These are phyloP conservation scores for Panaeolus cyanescens DNA, from an alignment of 768 basidiomycete species.

Conservation along the genomic window DNA sequence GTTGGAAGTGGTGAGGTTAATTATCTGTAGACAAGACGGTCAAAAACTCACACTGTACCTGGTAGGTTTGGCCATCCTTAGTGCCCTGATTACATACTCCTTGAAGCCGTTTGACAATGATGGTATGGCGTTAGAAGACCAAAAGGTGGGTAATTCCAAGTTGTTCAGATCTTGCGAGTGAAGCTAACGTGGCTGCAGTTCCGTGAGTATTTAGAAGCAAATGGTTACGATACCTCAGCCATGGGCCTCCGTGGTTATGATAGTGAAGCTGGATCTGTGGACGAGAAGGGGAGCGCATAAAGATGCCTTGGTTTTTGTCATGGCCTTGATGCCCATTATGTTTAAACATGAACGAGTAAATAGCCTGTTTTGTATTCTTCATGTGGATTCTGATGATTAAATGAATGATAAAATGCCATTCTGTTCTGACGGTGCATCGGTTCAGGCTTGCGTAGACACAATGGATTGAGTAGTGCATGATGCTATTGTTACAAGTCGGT, in stretches of 20 bases:
- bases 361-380: neutral
- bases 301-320: neutral
- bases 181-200: slow-evolving; percentile 46
- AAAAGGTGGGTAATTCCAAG: slow-evolving; percentile 40
- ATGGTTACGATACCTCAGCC: slow-evolving; percentile 77
- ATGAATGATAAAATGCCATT: neutral
- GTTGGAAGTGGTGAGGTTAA: slow-evolving; percentile 62
- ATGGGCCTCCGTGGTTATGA: slow-evolving; percentile 57
- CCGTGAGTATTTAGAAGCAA: slow-evolving; percentile 75
- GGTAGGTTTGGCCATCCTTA: slow-evolving; percentile 70
- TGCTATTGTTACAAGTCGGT: slow-evolving; percentile 5
- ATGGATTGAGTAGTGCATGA: slow-evolving; percentile 4
- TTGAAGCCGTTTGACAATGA: slow-evolving; percentile 75
- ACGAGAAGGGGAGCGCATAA: slow-evolving; percentile 15
- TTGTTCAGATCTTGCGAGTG: neutral
- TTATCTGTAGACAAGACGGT: neutral
- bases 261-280: slow-evolving; percentile 23
- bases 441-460: neutral
- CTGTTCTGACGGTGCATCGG: no score
- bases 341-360: neutral
- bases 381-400: neutral
- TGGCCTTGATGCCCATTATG: neutral
- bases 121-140: slow-evolving; percentile 80
- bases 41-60: slow-evolving; percentile 2
- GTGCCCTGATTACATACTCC: slow-evolving; percentile 74